These are phyloP conservation scores for Schwanniomyces occidentalis DNA, from an alignment of 805 yeast species.

Conservation along the genomic window DNA sequence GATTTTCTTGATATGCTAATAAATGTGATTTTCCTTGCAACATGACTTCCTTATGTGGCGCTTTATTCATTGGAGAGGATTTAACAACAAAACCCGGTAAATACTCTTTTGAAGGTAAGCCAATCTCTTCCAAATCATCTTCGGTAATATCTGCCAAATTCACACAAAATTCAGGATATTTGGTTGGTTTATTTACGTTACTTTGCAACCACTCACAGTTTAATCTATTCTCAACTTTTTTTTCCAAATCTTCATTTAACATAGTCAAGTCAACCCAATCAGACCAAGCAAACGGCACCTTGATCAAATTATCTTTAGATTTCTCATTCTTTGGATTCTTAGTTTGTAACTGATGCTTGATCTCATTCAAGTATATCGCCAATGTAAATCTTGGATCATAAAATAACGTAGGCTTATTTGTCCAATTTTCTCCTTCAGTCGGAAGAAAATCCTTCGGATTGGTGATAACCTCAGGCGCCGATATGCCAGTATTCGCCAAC, in stretches of 20 bases:
- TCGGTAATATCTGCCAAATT: conserved; percentile 15
- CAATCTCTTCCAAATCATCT: conserved; percentile 22
- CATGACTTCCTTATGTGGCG: conserved; percentile 34
- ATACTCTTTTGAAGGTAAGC: conserved; percentile 17
- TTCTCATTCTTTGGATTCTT: conserved; percentile 14
- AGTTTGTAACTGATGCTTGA: conserved; percentile 24
- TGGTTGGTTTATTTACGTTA: conserved; percentile 17
- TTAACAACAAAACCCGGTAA: conserved; percentile 45
- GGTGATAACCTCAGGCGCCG: conserved; percentile 19
- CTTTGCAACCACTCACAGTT: conserved; percentile 23
- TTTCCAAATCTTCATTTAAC: conserved; percentile 25
- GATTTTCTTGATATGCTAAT: conserved; percentile 37
- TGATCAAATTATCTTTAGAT: conserved; percentile 12
- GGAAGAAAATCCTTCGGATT: conserved; percentile 19
- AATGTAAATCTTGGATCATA: conserved; percentile 57
- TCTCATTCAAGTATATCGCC: conserved; percentile 44
- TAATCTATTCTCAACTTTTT: conserved; percentile 9
- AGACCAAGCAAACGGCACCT: conserved; percentile 44
- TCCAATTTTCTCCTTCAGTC: conserved; percentile 9
- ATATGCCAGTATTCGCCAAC: conserved; percentile 27
- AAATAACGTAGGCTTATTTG: conserved; percentile 14
- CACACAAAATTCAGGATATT: conserved; percentile 18
- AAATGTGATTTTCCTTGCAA: conserved; percentile 44
- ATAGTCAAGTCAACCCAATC: conserved; percentile 50
- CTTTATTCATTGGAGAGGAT: conserved; percentile 27